phyloP scores from a whole-genome alignment of 2,329 filamentous ascomycete genomes.

The Fusarium tuaranense region DNA sequence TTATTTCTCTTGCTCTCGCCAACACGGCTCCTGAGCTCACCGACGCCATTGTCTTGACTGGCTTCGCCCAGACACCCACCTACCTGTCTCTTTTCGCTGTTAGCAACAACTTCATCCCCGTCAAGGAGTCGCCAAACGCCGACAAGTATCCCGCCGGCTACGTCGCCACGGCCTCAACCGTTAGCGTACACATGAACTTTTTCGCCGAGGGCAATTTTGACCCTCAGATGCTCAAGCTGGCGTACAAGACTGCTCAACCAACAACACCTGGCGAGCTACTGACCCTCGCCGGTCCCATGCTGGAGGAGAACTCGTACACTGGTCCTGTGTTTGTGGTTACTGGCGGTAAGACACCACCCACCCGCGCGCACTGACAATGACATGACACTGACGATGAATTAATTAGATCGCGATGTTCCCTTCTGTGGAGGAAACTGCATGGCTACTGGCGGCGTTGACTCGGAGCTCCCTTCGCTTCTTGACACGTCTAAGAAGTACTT shows the following conservation, averaged over 20 bases:
- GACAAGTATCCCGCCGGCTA: slow-evolving; percentile 62
- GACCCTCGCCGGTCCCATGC: slow-evolving; percentile 59
- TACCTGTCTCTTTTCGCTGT: slow-evolving; percentile 59
- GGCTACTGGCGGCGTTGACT: slow-evolving; percentile 52
- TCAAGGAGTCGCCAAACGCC: slow-evolving; percentile 48
- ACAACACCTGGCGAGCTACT: slow-evolving; percentile 69
- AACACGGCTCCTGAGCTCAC: slow-evolving; percentile 63
- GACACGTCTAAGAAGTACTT: slow-evolving; percentile 56
- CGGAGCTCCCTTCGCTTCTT: slow-evolving; percentile 55
- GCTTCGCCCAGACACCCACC: slow-evolving; percentile 63
- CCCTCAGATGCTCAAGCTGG: slow-evolving; percentile 59
- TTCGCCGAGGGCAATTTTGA: slow-evolving; percentile 67
- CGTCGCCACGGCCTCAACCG: slow-evolving; percentile 58
- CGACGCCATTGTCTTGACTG: slow-evolving; percentile 70
- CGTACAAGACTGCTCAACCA: slow-evolving; percentile 64
- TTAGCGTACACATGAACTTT: slow-evolving; percentile 65
- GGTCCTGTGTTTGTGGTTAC: slow-evolving; percentile 71
- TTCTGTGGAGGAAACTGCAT: slow-evolving; percentile 74
- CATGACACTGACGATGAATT: slow-evolving; percentile 17
- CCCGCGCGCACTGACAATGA: not conserved
- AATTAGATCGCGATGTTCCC: slow-evolving; percentile 59
- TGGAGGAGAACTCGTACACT: slow-evolving; percentile 53
- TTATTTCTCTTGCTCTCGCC: slow-evolving; percentile 67
- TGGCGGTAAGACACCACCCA: slow-evolving; percentile 55
- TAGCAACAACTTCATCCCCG: slow-evolving; percentile 60